Conservation (phyloP, 2,329 filamentous ascomycete genomes). For the Orbilia javanica region DNA sequence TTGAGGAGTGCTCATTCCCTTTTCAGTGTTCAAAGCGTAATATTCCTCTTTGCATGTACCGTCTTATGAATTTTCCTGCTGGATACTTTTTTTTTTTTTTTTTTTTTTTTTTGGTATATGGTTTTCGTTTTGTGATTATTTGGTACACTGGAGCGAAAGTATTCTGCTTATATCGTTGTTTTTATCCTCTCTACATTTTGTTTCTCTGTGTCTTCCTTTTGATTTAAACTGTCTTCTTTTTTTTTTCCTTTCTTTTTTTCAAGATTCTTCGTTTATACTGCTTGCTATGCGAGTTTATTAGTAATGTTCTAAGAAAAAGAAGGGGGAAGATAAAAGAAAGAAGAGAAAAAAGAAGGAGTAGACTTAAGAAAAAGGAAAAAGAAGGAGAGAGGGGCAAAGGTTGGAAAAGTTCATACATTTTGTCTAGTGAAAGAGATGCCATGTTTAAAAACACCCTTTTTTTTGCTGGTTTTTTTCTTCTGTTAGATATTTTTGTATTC, state of each 20-base stretch:
- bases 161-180: not conserved
- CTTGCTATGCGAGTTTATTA: not conserved
- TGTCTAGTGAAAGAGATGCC: slow-evolving; percentile 12
- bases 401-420: not conserved
- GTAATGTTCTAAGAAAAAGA: not conserved
- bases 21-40: not conserved
- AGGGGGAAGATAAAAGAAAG: too few species aligned
- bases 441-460: too few species aligned
- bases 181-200: too few species aligned
- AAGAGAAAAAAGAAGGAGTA: too few species aligned
- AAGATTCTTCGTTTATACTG: not conserved
- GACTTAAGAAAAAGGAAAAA: not conserved
- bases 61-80: too few species aligned
- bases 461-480: not conserved
- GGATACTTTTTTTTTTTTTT: not conserved
- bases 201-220: not conserved
- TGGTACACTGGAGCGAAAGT: not conserved
- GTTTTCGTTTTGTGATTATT: not conserved
- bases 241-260: not conserved
- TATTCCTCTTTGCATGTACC: not conserved
- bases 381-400: not conserved
- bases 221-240: not conserved
- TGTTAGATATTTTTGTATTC: slow-evolving; percentile 13
- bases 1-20: not conserved
- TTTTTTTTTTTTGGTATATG: not conserved